Evolutionary conservation across 2,329 filamentous ascomycete genomes (phyloP).

Genomic region (Camillea tinctor): DNA sequence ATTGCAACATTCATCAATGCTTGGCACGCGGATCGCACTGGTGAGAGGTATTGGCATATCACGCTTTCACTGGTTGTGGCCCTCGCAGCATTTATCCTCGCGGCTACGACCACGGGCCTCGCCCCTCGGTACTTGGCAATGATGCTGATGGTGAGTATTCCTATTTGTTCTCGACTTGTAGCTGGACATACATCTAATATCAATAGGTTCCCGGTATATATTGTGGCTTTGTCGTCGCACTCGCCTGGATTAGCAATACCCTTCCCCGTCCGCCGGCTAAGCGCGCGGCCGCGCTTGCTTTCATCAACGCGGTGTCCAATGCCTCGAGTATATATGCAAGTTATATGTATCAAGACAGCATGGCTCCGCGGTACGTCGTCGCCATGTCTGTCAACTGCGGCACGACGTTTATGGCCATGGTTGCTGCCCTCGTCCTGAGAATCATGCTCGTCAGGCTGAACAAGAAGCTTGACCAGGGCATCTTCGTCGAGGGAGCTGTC

Average conservation of each 20-base stretch:
- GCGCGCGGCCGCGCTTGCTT: conserved; percentile 65
- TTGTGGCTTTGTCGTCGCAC: conserved; percentile 63
- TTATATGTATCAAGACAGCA: conserved; percentile 50
- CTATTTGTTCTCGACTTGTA: neutral
- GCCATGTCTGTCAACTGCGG: conserved; percentile 69
- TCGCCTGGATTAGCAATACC: conserved; percentile 75
- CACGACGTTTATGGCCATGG: conserved; percentile 62
- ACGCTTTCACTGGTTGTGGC: conserved; percentile 60
- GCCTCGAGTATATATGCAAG: conserved; percentile 65
- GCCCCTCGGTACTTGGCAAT: conserved; percentile 68
- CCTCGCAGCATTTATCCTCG: conserved; percentile 65
- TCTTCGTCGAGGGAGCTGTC: conserved; percentile 54
- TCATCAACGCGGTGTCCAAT: conserved; percentile 74
- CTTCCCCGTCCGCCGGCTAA: conserved; percentile 75
- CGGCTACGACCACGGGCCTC: conserved; percentile 58
- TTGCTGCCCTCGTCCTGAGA: conserved; percentile 61
- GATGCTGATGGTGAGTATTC: conserved; percentile 62
- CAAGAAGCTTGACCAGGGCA: conserved; percentile 65
- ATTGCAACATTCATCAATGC: conserved; percentile 64
- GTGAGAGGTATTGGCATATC: conserved; percentile 70
- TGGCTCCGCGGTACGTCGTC: conserved; percentile 44
- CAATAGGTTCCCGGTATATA: conserved; percentile 56
- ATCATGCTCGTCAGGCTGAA: conserved; percentile 65
- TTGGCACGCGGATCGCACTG: conserved; percentile 68
- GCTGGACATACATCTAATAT: conserved; percentile 1